Evolutionary conservation across 2,329 filamentous ascomycete genomes (phyloP).

Genomic region (Fusarium keratoplasticum): DNA sequence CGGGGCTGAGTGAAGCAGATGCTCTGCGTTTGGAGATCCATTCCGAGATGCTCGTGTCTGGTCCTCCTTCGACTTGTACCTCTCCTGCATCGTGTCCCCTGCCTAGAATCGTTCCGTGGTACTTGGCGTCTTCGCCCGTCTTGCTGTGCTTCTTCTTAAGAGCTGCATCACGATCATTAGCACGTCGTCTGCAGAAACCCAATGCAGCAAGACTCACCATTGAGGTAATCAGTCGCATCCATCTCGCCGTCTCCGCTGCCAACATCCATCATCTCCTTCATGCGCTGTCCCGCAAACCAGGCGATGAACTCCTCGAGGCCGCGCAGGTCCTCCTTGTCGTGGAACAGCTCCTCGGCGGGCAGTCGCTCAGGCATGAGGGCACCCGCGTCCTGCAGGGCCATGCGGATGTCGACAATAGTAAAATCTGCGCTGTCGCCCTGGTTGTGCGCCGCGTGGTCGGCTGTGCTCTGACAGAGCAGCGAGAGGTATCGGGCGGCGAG

Average conservation of each 20-base stretch:
- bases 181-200: conserved; percentile 46
- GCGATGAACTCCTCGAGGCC: conserved; percentile 82
- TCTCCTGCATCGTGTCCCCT: conserved; percentile 76
- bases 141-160: conserved; percentile 95
- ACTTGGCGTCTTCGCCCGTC: conserved; percentile 86
- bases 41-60: conserved; percentile 50
- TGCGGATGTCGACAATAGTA: conserved; percentile 79
- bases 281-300: conserved; percentile 81
- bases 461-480: conserved; percentile 78
- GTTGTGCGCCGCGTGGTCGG: conserved; percentile 76
- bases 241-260: conserved; percentile 76
- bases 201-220: conserved; percentile 57
- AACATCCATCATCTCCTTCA: conserved; percentile 84
- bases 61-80: conserved; percentile 82
- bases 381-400: conserved; percentile 86
- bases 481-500: conserved; percentile 84
- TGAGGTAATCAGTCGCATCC: conserved; percentile 77
- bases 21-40: conserved; percentile 50
- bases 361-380: conserved; percentile 76
- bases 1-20: conserved; percentile 21
- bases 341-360: conserved; percentile 76
- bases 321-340: conserved; percentile 78
- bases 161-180: conserved; percentile 60
- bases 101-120: conserved; percentile 85
- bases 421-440: conserved; percentile 65